Base-by-base conservation (phyloP, 352 stramenopile genomes). In the Globisporangium paroecandrum region DNA sequence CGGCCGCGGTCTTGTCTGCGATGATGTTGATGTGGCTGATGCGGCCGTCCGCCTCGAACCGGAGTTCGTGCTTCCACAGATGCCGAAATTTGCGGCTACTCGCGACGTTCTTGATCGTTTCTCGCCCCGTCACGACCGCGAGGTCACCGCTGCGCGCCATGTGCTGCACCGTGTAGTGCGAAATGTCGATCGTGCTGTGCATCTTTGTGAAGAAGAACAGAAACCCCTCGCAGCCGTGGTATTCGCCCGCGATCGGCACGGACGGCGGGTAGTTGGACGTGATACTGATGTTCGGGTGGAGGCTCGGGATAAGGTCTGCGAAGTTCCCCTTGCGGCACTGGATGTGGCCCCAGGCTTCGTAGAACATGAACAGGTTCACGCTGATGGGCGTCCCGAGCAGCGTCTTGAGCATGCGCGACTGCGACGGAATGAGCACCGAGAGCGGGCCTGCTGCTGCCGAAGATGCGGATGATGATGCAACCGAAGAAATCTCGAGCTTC, bases 21-120 rank as follows among this genome's bases (percentile, higher is more conserved):
- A 94, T 76, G 74, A 95, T 89, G 69, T 94, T 91, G 71, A 95
- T 89, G 66, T 94, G 82, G 55, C 82, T 92, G 60, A 95, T 87
- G 32, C 85, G 82, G 10, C 87, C 87, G 64, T 94, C 85, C 24
- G 79, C 78, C 65, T 89, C 83, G 59, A 95, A 94, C 4, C 85
- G 85, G 32, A 95, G 72, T 65, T 92, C 85, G 67, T 95, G 87
- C 66, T 88, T 91, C 85, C 85, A 95, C 66, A 92, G 73, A 61
- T 95, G 87, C 20, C 85, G 79, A 72, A 93, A 95, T 55, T 87
- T 82, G 38, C 82, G 77, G 47, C 85, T 77, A 71, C 88, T 95
- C 43, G 71, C 53, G 15, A 70, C 70, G 77, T 87, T 95, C 54
- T 78, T 80, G 51, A 95, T 72, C 5, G 85, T 95, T 60, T 95